Conservation (phyloP, 805 yeast species). For the Saturnispora diversa region DNA sequence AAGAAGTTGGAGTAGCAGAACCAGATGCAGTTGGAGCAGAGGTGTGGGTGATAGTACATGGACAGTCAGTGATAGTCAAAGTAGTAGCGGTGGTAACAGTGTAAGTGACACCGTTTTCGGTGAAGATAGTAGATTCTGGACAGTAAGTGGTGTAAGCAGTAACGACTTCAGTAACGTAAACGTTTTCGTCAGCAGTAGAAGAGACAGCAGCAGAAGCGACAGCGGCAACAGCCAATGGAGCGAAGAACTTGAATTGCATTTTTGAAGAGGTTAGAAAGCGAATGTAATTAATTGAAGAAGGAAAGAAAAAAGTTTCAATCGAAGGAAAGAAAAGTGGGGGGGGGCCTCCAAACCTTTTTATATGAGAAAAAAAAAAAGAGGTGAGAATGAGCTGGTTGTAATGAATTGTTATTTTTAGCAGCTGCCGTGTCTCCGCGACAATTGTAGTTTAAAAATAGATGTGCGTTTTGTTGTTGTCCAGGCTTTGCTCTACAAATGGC, state of each 20-base stretch:
- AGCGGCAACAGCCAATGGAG: slow-evolving; percentile 31
- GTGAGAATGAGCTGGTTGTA: no score
- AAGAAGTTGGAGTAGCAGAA: slow-evolving; percentile 15
- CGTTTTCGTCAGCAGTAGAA: slow-evolving; percentile 35
- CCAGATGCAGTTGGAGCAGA: slow-evolving; percentile 22
- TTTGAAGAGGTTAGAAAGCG: slow-evolving; percentile 5
- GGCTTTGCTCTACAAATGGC: no score
- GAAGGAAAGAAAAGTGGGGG: neutral
- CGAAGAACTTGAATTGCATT: slow-evolving; percentile 31
- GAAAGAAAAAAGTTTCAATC: no score
- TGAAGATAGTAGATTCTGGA: slow-evolving; percentile 62
- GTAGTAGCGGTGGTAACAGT: slow-evolving; percentile 75
- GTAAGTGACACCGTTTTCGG: slow-evolving; percentile 60
- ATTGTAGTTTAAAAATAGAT: no score
- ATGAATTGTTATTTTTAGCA: no score
- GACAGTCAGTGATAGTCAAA: slow-evolving; percentile 78
- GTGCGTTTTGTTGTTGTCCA: no score
- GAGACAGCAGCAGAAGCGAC: slow-evolving; percentile 41
- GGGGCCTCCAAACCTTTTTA: neutral
- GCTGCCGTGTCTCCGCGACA: no score
- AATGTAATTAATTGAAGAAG: slow-evolving; percentile 1
- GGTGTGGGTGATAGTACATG: slow-evolving; percentile 53
- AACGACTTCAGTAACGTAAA: slow-evolving; percentile 45
- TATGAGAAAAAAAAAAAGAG: no score
- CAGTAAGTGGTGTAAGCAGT: slow-evolving; percentile 76